phyloP scores from a whole-genome alignment of 768 basidiomycete species.

The Trametes elegans region DNA sequence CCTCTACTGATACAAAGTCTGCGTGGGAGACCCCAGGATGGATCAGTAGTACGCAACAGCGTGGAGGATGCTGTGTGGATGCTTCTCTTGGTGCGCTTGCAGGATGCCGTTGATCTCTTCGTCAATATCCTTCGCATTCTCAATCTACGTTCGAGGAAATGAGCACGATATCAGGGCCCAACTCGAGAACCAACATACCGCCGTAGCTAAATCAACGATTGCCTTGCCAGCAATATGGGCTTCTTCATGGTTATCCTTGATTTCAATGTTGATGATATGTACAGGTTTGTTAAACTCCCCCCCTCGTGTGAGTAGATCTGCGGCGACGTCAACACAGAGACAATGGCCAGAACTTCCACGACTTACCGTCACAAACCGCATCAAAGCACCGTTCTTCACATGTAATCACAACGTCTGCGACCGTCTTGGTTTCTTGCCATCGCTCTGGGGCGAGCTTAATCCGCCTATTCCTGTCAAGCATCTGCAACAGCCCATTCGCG shows the following conservation, averaged over 20 bases:
- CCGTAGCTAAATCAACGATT: constrained; percentile 85
- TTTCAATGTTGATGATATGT: constrained; percentile 96
- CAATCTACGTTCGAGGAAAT: constrained; percentile 56
- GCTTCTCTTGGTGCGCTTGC: constrained; percentile 79
- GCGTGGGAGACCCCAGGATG: not conserved
- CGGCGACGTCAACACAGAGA: not conserved
- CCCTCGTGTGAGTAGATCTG: constrained; percentile 83
- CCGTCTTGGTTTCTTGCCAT: constrained; percentile 88
- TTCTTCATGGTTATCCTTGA: constrained; percentile 99
- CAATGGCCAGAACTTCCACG: not conserved
- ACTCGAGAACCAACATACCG: constrained; percentile 44
- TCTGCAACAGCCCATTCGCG: constrained; percentile 89
- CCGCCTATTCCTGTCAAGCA: constrained; percentile 93
- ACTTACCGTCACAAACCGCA: constrained; percentile 93
- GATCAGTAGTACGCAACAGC: constrained; percentile 86
- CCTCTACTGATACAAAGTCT: constrained; percentile 6
- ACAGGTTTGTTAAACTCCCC: constrained; percentile 93
- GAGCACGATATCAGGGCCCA: constrained; percentile 7
- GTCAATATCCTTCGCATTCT: constrained; percentile 82
- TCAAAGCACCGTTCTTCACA: constrained; percentile 99
- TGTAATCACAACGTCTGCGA: constrained; percentile 97
- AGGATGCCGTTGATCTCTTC: constrained; percentile 87
- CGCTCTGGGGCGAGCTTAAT: constrained; percentile 93
- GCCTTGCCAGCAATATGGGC: constrained; percentile 94
- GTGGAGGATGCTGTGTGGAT: constrained; percentile 90